phyloP scores from a whole-genome alignment of 176 grass and related monocot species.

The Oropetium thomaeum region DNA sequence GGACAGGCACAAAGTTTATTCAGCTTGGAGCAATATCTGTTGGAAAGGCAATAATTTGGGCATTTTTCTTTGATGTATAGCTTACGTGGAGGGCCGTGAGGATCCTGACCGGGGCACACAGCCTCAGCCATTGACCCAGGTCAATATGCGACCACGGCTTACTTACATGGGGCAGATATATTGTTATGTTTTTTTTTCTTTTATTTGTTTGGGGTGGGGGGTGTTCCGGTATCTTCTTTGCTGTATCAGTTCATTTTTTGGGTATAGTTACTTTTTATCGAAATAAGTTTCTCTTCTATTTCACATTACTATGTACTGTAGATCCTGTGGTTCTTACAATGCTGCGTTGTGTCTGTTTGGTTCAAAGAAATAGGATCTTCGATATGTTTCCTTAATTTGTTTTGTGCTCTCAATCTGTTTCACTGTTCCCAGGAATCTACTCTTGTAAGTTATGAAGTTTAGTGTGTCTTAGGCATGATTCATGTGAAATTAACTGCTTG shows the following conservation, averaged over 20 bases:
- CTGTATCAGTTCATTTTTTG: neutral
- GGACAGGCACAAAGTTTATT: neutral
- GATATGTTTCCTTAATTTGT: neutral
- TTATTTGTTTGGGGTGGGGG: too few relatives aligned
- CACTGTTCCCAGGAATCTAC: neutral
- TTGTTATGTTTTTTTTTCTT: constrained; percentile 18
- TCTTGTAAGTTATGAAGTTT: neutral
- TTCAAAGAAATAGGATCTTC: neutral
- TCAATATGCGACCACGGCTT: constrained; percentile 23
- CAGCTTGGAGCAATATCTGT: neutral
- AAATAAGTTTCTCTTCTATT: neutral
- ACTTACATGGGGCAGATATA: neutral
- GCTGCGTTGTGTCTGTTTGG: neutral
- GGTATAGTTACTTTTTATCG: too few relatives aligned
- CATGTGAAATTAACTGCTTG: neutral
- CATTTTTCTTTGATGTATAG: constrained; percentile 32
- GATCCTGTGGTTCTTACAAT: neutral
- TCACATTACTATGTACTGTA: neutral
- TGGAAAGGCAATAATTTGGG: constrained; percentile 18
- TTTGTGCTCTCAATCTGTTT: neutral
- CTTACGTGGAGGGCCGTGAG: constrained; percentile 80
- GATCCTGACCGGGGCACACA: constrained; percentile 60
- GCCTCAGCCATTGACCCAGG: constrained; percentile 73
- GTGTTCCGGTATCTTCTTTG: neutral
- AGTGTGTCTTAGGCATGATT: neutral